phyloP scores from a whole-genome alignment of 306 rosid genomes.

The Heteromeles arbutifolia region DNA sequence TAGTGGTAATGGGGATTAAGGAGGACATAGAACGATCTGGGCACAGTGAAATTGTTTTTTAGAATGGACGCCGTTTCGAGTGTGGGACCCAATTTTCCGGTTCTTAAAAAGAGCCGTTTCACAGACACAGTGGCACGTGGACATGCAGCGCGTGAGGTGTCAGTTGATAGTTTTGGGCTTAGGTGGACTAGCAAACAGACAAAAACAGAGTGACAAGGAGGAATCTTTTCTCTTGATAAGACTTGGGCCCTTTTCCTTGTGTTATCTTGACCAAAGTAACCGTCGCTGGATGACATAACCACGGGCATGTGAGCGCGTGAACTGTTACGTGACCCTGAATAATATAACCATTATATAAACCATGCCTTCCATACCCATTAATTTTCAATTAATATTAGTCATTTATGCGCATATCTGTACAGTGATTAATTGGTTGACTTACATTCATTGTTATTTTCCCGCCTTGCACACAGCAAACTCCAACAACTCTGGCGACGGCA shows the following conservation, averaged over 20 bases:
- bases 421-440: conserved; percentile 1
- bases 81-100: background rate
- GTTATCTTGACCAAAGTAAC: background rate
- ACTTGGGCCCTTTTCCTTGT: background rate
- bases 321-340: background rate
- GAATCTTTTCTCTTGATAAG: background rate
- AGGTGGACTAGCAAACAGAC: background rate
- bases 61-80: no score
- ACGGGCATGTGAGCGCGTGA: background rate
- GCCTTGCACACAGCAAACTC: background rate
- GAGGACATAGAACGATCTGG: background rate
- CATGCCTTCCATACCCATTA: background rate
- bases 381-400: no score
- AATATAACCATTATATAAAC: background rate
- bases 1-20: background rate
- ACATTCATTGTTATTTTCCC: background rate
- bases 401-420: background rate
- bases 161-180: background rate
- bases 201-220: background rate
- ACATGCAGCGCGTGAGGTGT: background rate
- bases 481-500: background rate
- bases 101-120: background rate
- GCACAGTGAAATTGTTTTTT: no score
- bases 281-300: background rate
- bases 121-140: background rate